Evolutionary conservation across 2,329 filamentous ascomycete genomes (phyloP), one percentile per base, ranked within the genome.

Genomic region (Alternaria sp.): DNA sequence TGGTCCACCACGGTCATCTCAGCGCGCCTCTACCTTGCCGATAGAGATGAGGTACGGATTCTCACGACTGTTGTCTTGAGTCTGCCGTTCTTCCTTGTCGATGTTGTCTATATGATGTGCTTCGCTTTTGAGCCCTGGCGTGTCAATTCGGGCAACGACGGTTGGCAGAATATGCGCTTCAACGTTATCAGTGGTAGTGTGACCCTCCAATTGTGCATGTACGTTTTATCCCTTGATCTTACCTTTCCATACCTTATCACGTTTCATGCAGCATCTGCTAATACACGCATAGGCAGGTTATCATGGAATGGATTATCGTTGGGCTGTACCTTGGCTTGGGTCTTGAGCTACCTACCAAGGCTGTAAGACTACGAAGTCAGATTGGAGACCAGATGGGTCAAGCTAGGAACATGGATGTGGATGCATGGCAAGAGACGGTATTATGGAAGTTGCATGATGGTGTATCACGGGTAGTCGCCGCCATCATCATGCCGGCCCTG

Each of bases 31-130:
- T 75, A 76, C 57, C 63, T 76, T 26, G 74, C 74, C 7, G 67
- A 70, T 44, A 56, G 70, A 14, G 51, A 67, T 23, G 73, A 76
- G 56, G 72, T 75, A 51, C 73, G 73, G 54, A 76, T 76, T 21
- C 61, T 76, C 17, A 75, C 73, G 3, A 76, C 73, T 0, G 72
- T 76, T 5, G 74, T 75, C 14, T 41, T 75, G 26, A 76, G 74
- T 45, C 60, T 76, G 23, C 74, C 73, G 1, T 76, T 76, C 56
- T 76, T 75, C 44, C 62, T 76, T 23, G 73, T 75, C 40, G 70
- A 76, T 44, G 69, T 76, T 26, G 72, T 76, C 21, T 76, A 76
- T 54, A 76, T 76, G 72, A 76, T 75, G 70, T 75, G 72, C 46
- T 76, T 76, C 51, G 74, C 74, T 5, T 76, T 73, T 26, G 73